Evolutionary conservation across 1,284 basidiomycete species (phyloP), one percentile per base, ranked within the genome.

Genomic region (Anthracocystis panici-leucophaei): DNA sequence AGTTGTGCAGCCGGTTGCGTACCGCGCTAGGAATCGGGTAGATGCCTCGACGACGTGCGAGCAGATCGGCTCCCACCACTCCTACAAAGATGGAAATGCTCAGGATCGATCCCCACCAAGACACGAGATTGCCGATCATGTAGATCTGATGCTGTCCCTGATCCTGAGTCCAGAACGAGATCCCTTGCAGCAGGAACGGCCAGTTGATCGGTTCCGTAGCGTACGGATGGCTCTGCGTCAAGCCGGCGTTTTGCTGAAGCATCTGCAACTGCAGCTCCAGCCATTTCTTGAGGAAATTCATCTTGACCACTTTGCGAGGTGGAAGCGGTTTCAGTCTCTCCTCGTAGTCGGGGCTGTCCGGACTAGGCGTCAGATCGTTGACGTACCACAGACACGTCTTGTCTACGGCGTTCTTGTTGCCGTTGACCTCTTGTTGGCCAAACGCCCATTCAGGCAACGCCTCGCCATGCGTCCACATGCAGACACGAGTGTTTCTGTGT

Each of bases 391-490:
- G 89, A 2, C 92, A 91, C 12, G 90, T 91, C 84, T 91, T 91
- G 72, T 98, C 97, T 23, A 88, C 86, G 6, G 91, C 88, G 66
- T 93, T 95, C 89, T 98, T 99, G 88, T 97, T 95, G 0, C 97
- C 97, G 82, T 99, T 99, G 77, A 99, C 90, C 84, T 99, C 97
- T 82, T 98, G 95, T 86, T 99, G 97, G 82, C 92, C 92, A 88
- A 91, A 95, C 0, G 91, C 97, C 97, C 97, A 99, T 2, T 95
- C 95, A 0, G 97, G 97, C 12, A 99, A 88, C 18, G 85, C 79
- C 59, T 91, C 90, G 12, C 89, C 80, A 83, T 96, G 93, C 7
- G 95, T 97, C 95, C 94, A 98, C 88, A 99, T 90, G 1, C 92
- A 90, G 33, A 99, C 97, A 82, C 90, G 91, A 1, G 97, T 99